A percentile compares a stretch with the other conserved stretches of the same genome.
These are phyloP conservation scores for Laguncularia racemosa DNA, from an alignment of 345 rosid genomes.

Conservation along the genomic window DNA sequence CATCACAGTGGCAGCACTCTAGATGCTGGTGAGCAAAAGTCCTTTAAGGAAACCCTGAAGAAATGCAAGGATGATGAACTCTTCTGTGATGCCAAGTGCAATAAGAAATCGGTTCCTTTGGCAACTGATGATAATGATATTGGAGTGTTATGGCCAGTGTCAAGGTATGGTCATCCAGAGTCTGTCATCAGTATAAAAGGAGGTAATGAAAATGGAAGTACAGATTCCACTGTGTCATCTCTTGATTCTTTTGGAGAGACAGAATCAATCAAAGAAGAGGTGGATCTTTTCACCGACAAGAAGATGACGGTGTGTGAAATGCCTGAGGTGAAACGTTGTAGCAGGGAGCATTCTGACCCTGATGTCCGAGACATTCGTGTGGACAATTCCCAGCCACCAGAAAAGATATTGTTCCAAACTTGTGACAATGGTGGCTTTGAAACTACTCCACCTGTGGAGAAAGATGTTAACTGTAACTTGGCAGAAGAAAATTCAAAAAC, in stretches of 20 bases:
- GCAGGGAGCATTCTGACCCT: constrained; percentile 43
- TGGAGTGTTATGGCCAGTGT: constrained; percentile 18
- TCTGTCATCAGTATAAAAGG: constrained; percentile 8
- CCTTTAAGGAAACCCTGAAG: neutral
- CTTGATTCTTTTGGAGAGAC: constrained; percentile 14
- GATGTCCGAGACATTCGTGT: constrained; percentile 72
- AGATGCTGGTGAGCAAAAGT: neutral
- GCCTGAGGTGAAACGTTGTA: constrained; percentile 60
- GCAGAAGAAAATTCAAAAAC: neutral
- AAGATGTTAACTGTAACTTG: neutral
- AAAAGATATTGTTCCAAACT: constrained; percentile 40
- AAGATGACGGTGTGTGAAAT: constrained; percentile 44
- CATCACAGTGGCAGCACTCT: constrained; percentile 14
- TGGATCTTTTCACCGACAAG: constrained; percentile 53
- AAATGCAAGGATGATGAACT: constrained; percentile 3
- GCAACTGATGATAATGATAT: constrained; percentile 5
- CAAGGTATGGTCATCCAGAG: constrained; percentile 16
- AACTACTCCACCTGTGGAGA: constrained; percentile 1
- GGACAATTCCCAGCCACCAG: constrained; percentile 61
- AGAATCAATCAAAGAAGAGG: constrained; percentile 16
- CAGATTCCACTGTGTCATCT: constrained; percentile 5
- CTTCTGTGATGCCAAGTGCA: constrained; percentile 15
- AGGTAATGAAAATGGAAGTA: constrained; percentile 20
- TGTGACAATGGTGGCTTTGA: neutral
- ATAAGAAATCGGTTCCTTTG: constrained; percentile 15